Evolutionary conservation across 257 asterid species (phyloP).

Genomic region (Misopates orontium): DNA sequence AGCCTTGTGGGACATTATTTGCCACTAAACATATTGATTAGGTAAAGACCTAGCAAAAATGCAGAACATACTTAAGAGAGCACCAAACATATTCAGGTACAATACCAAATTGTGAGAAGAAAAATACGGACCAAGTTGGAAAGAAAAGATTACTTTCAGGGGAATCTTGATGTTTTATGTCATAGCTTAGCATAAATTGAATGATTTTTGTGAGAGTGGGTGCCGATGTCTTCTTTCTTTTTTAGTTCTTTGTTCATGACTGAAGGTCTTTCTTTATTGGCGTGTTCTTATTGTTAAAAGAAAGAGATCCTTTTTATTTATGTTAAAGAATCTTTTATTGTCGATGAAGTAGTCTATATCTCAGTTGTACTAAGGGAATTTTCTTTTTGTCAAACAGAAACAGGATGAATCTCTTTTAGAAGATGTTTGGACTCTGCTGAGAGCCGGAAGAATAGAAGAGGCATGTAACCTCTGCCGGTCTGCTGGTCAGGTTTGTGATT

Average conservation of each 20-base stretch:
- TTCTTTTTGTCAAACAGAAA: slow-evolving; percentile 51
- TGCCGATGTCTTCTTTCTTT: not conserved
- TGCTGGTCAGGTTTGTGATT: slow-evolving; percentile 84
- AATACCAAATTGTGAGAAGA: not conserved
- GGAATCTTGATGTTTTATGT: not conserved
- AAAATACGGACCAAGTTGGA: not conserved
- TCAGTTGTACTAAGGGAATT: slow-evolving; percentile 14
- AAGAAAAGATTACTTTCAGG: not conserved
- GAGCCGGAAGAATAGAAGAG: slow-evolving; percentile 97
- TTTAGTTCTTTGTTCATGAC: not conserved
- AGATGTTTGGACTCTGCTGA: slow-evolving; percentile 88
- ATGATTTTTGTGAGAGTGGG: not conserved
- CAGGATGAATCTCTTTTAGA: slow-evolving; percentile 96
- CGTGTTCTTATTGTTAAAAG: not conserved
- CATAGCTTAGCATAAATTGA: not conserved
- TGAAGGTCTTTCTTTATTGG: not conserved
- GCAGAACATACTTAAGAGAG: not conserved
- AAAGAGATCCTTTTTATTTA: slow-evolving; percentile 1
- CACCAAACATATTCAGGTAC: too few relatives aligned
- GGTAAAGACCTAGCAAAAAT: not conserved
- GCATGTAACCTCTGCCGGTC: slow-evolving; percentile 86
- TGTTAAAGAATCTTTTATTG: not conserved
- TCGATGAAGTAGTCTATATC: slow-evolving; percentile 9
- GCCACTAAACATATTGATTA: not conserved
- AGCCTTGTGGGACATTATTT: not conserved